Conservation (phyloP, 1,284 basidiomycete species). For the Malassezia arunalokei region DNA sequence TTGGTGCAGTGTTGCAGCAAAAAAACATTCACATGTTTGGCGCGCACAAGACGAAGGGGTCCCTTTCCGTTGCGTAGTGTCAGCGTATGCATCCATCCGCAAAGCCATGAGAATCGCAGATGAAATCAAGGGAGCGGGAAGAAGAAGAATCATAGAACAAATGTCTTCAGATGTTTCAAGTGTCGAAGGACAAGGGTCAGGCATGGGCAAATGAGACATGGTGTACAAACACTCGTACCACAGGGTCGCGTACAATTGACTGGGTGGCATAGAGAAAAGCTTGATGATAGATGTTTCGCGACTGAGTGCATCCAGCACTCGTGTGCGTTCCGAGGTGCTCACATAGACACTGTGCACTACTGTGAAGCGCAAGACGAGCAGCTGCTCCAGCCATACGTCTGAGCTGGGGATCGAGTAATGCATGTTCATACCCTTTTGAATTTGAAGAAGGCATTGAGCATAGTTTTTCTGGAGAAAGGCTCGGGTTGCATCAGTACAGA, state of each 20-base stretch:
- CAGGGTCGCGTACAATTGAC: conserved; percentile 18
- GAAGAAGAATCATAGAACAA: conserved; percentile 18
- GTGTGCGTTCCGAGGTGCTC: not conserved
- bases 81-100: conserved; percentile 19
- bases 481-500: conserved; percentile 16
- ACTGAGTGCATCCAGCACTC: conserved; percentile 17
- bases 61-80: not conserved
- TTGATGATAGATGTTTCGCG: not conserved
- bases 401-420: not conserved
- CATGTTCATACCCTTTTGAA: conserved; percentile 17
- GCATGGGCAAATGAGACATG: conserved; percentile 14
- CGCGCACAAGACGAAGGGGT: conserved; percentile 12
- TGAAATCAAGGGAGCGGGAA: conserved; percentile 24
- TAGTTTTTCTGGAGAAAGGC: conserved; percentile 29
- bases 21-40: conserved; percentile 29
- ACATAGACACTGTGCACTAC: conserved; percentile 2
- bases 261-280: not conserved
- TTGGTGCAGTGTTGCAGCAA: conserved; percentile 20
- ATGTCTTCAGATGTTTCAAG: conserved; percentile 22
- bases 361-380: conserved; percentile 10
- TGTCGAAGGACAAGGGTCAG: conserved; percentile 7
- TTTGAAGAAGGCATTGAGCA: conserved; percentile 18
- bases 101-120: conserved; percentile 27
- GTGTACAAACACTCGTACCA: conserved; percentile 27
- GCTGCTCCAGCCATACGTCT: conserved; percentile 13